Evolutionary conservation across 2,329 filamentous ascomycete genomes (phyloP), one percentile per base, ranked within the genome.

Genomic region (Penicillium concentricum): DNA sequence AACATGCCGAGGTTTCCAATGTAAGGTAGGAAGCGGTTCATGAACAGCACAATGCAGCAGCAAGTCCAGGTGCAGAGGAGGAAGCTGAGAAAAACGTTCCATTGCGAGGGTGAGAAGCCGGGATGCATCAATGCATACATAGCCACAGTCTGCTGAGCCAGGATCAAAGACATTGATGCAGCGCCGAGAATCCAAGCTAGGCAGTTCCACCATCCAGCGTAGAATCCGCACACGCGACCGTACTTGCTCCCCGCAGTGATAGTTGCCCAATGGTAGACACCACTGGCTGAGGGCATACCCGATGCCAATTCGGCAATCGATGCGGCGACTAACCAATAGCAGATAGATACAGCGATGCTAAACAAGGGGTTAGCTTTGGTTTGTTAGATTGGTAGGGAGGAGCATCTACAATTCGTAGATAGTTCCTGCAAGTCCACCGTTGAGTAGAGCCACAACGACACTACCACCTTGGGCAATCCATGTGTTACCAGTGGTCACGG

Each of bases 401-500:
- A 35, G 4, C 24, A 53, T 66, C 57, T 69, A 76, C 74, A 87
- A 86, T 72, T 87, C 85, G 70, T 86, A 87, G 2, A 87, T 72
- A 0, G 86, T 81, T 15, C 84, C 84, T 0, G 85, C 81, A 0
- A 84, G 81, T 0, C 85, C 85, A 59, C 85, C 85, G 71, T 87
- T 87, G 66, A 77, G 80, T 58, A 86, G 79, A 22, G 82, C 82
- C 42, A 81, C 74, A 15, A 79, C 76, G 38, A 87, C 79, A 51
- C 84, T 85, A 13, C 85, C 85, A 52, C 84, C 85, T 57, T 87
- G 74, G 6, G 84, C 83, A 52, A 85, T 80, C 85, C 85, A 88
- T 18, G 85, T 84, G 64, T 86, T 87, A 69, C 86, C 85, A 24
- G 86, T 82, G 1, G 84, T 87, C 49, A 87, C 72, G 0, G 83